Evolutionary conservation across 2,329 filamentous ascomycete genomes (phyloP).

Genomic region (Septoria petroselini): DNA sequence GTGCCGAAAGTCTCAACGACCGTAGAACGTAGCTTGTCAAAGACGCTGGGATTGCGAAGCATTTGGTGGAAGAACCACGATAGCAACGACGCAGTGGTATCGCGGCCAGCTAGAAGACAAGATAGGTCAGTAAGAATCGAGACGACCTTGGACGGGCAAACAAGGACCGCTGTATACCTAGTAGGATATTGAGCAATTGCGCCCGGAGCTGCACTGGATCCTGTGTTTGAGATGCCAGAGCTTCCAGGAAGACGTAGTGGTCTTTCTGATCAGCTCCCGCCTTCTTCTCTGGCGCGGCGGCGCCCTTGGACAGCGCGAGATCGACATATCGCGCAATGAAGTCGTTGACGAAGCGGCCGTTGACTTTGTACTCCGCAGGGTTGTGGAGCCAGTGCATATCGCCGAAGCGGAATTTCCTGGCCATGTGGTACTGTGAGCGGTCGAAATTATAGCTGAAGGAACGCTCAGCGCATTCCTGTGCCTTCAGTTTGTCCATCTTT

Average conservation of each 20-base stretch:
- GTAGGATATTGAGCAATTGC: constrained; percentile 56
- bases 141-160: too few relatives aligned
- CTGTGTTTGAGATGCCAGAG: constrained; percentile 46
- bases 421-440: constrained; percentile 41
- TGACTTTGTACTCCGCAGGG: constrained; percentile 39
- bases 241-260: constrained; percentile 48
- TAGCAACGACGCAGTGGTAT: constrained; percentile 55
- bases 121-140: too few relatives aligned
- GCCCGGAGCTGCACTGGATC: constrained; percentile 45
- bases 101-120: constrained; percentile 67
- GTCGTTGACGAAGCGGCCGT: constrained; percentile 43
- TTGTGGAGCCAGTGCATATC: constrained; percentile 40
- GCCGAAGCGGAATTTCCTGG: constrained; percentile 40
- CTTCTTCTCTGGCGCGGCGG: constrained; percentile 20
- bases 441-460: constrained; percentile 47
- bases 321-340: constrained; percentile 49
- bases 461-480: constrained; percentile 31
- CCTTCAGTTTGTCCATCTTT: constrained; percentile 25
- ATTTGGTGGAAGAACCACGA: constrained; percentile 55
- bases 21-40: constrained; percentile 50
- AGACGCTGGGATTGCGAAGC: constrained; percentile 50
- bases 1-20: constrained; percentile 50
- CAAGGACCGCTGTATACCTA: too few relatives aligned
- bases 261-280: constrained; percentile 35
- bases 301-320: constrained; percentile 41